These are phyloP conservation scores for Eucalyptus polyanthemos DNA, from an alignment of 345 rosid species.

Conservation along the genomic window DNA sequence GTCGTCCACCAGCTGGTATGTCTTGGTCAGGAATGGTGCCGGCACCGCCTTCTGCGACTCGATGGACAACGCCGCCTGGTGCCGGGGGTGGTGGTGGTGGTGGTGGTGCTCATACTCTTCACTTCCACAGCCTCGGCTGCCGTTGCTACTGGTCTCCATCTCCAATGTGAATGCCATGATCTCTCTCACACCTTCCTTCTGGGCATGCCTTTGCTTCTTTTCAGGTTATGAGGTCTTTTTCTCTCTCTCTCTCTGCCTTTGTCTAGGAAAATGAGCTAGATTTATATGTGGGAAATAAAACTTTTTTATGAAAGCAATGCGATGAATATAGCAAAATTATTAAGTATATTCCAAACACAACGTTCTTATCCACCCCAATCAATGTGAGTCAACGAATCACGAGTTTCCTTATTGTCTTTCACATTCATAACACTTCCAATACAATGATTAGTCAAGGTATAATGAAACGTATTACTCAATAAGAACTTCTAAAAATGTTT, in stretches of 20 bases:
- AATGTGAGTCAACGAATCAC: not conserved
- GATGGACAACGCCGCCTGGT: constrained; percentile 9
- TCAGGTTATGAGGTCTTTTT: not conserved
- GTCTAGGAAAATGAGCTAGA: not conserved
- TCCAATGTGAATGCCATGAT: constrained; percentile 3
- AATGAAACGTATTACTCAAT: not conserved
- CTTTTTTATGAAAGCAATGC: not conserved
- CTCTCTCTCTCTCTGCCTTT: not conserved
- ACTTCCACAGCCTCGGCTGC: not conserved
- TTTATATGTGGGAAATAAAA: not conserved
- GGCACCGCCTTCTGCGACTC: constrained; percentile 28
- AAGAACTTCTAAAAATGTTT: not conserved
- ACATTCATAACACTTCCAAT: not conserved
- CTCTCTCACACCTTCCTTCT: not conserved
- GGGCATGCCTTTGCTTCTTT: not conserved
- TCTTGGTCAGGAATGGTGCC: constrained; percentile 50
- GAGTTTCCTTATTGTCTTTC: not conserved
- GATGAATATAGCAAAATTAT: not conserved
- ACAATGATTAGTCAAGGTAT: not conserved
- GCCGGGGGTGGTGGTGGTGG: not conserved
- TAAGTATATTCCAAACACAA: not conserved
- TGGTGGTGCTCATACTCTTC: not conserved
- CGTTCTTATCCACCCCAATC: not conserved
- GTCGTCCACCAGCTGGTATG: constrained; percentile 51
- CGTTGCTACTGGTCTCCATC: not conserved